Evolutionary conservation across 78 protist species (phyloP).

Genomic region (Dictyostelium firmibasis): DNA sequence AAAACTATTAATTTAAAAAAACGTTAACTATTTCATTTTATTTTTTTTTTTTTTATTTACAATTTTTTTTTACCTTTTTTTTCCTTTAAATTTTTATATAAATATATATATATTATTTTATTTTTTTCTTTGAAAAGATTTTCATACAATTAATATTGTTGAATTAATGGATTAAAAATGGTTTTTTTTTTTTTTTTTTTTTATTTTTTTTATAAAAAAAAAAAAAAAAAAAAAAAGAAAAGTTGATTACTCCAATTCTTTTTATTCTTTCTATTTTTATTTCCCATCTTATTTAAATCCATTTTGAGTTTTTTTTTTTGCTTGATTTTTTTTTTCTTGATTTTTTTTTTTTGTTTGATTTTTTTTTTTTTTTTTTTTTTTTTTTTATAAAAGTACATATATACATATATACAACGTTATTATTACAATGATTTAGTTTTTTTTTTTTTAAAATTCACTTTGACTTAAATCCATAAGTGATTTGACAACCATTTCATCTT

Average conservation of each 20-base stretch:
- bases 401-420: slow-evolving; percentile 2
- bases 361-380: neutral
- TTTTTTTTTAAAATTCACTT: neutral
- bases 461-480: slow-evolving; percentile 48
- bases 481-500: slow-evolving; percentile 54
- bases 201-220: no score
- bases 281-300: neutral
- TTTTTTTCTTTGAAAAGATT: neutral
- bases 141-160: neutral
- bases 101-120: neutral
- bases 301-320: neutral
- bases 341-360: neutral
- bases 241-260: slow-evolving; percentile 23
- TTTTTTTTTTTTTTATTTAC: neutral
- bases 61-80: neutral
- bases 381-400: neutral
- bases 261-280: neutral
- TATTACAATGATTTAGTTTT: neutral
- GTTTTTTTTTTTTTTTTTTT: neutral
- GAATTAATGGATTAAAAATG: neutral
- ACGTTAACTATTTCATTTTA: neutral
- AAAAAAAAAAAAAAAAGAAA: neutral
- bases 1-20: neutral
- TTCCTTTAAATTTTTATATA: no score
- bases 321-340: neutral